Conservation (phyloP, 192 early-diverging fungal species). For the Oehlia diaphana region DNA sequence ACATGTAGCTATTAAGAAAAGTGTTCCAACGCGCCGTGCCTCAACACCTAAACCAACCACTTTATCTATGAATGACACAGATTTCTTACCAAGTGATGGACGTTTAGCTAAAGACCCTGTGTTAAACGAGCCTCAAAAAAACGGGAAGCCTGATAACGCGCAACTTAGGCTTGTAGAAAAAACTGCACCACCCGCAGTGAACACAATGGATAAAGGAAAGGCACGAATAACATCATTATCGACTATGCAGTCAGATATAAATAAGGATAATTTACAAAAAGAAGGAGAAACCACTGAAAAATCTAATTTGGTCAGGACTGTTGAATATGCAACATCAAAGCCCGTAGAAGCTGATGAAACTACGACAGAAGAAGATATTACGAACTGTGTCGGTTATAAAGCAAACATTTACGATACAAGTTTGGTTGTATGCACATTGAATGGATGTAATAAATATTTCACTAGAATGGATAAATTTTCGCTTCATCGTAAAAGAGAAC, state of each 20-base stretch:
- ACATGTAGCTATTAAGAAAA: background rate
- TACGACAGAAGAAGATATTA: constrained; percentile 25
- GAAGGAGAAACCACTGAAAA: background rate
- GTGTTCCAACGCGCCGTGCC: background rate
- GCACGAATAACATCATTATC: background rate
- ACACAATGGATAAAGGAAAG: background rate
- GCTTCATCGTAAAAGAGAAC: constrained; percentile 25
- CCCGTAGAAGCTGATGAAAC: constrained; percentile 15
- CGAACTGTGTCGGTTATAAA: constrained; percentile 31
- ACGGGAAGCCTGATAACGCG: background rate
- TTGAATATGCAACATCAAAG: constrained; percentile 16
- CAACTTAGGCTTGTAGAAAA: background rate
- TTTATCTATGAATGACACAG: background rate
- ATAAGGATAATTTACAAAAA: constrained; percentile 5
- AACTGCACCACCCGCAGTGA: background rate
- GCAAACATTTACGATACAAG: constrained; percentile 30
- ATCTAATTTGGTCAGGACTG: background rate
- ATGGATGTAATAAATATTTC: constrained; percentile 29
- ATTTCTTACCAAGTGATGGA: background rate
- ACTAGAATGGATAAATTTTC: constrained; percentile 27
- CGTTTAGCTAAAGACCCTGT: background rate
- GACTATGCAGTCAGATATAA: background rate
- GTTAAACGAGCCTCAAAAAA: background rate
- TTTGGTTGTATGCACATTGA: constrained; percentile 29
- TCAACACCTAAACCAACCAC: background rate